Conservation (phyloP, 2,329 filamentous ascomycete species). For the Aspergillus pseudonomiae region DNA sequence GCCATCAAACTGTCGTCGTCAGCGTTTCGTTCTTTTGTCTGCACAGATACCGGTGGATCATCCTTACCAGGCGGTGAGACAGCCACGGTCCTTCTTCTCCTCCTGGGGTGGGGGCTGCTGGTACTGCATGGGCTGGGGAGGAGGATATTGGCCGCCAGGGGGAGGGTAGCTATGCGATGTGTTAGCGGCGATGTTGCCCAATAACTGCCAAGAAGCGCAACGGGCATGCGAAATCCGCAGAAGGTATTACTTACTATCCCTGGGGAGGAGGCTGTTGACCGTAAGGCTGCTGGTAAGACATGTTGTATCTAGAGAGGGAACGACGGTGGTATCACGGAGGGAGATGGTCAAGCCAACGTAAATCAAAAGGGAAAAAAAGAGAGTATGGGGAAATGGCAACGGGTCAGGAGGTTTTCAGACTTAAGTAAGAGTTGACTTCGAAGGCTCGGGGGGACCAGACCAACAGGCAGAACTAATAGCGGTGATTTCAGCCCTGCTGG, state of each 20-base stretch:
- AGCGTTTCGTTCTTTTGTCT: not conserved
- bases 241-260: constrained; percentile 16
- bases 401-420: constrained; percentile 1
- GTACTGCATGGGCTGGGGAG: constrained; percentile 18
- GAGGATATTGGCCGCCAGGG: constrained; percentile 17
- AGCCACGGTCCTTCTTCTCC: constrained; percentile 16
- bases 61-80: constrained; percentile 13
- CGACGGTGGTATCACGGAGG: not conserved
- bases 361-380: not conserved
- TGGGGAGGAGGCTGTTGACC: constrained; percentile 8
- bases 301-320: not conserved
- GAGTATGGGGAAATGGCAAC: not conserved
- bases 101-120: constrained; percentile 17
- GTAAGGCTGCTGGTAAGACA: constrained; percentile 15
- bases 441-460: not conserved
- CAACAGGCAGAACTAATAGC: constrained; percentile 20
- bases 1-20: constrained; percentile 10
- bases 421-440: not conserved
- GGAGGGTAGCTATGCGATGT: constrained; percentile 15
- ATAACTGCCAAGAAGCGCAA: not conserved
- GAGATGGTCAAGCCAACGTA: not conserved
- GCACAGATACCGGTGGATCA: not conserved
- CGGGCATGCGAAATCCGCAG: not conserved
- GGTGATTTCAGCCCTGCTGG: constrained; percentile 12
- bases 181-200: not conserved